Conservation (phyloP, 1,284 basidiomycete genomes). For the Chiua sp. region DNA sequence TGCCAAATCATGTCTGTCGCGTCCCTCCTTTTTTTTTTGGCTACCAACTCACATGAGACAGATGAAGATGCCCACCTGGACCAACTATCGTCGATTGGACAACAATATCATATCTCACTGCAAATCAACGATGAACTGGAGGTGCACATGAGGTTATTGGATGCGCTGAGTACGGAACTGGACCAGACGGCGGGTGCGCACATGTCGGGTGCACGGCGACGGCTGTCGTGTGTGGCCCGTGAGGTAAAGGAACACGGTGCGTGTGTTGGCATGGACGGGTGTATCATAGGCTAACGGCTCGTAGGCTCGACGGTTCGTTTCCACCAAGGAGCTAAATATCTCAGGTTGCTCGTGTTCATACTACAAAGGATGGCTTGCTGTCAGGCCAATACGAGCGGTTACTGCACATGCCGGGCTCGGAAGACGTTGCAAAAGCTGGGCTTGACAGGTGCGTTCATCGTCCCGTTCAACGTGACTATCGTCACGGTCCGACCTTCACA, state of each 20-base stretch:
- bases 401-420: slow-evolving; percentile 65
- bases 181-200: slow-evolving; percentile 73
- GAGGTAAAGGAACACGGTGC: slow-evolving; percentile 80
- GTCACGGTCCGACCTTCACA: too few relatives aligned
- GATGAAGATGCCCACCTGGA: slow-evolving; percentile 83
- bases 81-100: slow-evolving; percentile 70
- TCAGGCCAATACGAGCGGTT: slow-evolving; percentile 75
- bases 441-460: slow-evolving; percentile 37
- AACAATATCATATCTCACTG: slow-evolving; percentile 79
- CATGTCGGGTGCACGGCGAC: slow-evolving; percentile 67
- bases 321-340: too few relatives aligned
- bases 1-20: slow-evolving; percentile 69
- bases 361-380: too few relatives aligned
- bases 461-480: too few relatives aligned
- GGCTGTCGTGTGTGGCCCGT: slow-evolving; percentile 71
- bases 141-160: slow-evolving; percentile 76
- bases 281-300: neutral
- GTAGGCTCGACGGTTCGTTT: too few relatives aligned
- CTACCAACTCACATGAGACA: slow-evolving; percentile 31
- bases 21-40: neutral
- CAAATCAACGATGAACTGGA: slow-evolving; percentile 88
- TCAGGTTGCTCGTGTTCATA: too few relatives aligned
- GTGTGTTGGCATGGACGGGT: slow-evolving; percentile 22
- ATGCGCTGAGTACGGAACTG: slow-evolving; percentile 77
- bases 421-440: slow-evolving; percentile 41